Evolutionary conservation across 176 grass and related monocot genomes (phyloP).

Genomic region (Carex parvula): DNA sequence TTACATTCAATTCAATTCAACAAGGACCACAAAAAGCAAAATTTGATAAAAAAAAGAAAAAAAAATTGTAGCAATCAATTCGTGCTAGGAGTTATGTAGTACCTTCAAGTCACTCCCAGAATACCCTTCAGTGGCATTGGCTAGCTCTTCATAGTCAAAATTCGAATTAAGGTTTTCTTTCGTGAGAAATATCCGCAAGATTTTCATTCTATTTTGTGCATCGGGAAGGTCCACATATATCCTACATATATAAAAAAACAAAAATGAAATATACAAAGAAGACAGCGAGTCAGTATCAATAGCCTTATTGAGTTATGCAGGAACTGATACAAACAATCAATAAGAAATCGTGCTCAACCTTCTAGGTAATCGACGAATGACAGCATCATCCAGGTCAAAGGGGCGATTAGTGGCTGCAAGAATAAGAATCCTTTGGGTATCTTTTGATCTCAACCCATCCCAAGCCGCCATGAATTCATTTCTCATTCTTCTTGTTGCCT

Average conservation of each 20-base stretch:
- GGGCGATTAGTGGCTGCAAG: slow-evolving; percentile 95
- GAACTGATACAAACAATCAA: not conserved
- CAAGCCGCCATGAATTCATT: slow-evolving; percentile 99
- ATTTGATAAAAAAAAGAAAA: not conserved
- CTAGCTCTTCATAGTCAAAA: slow-evolving; percentile 81
- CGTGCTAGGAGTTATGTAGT: slow-evolving; percentile 5
- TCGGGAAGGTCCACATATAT: slow-evolving; percentile 95
- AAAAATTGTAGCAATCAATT: not conserved
- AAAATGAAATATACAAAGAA: slow-evolving; percentile 11
- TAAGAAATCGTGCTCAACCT: slow-evolving; percentile 34
- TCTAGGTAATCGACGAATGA: slow-evolving; percentile 94
- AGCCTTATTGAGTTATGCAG: not conserved
- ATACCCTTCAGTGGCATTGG: slow-evolving; percentile 88
- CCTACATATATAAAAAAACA: slow-evolving; percentile 39
- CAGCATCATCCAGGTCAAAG: slow-evolving; percentile 97
- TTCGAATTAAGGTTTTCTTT: slow-evolving; percentile 80
- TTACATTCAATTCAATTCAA: slow-evolving; percentile 29
- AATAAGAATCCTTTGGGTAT: slow-evolving; percentile 86
- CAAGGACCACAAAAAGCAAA: not conserved
- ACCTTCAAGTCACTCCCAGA: slow-evolving; percentile 96
- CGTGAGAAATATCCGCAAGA: slow-evolving; percentile 81
- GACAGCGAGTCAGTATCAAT: not conserved
- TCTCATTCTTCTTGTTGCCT: slow-evolving; percentile 94
- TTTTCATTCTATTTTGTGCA: slow-evolving; percentile 76
- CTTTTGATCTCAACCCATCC: slow-evolving; percentile 97